Percentiles rank a stretch among this genome's conserved stretches.
phyloP scores from a whole-genome alignment of 768 basidiomycete species.

The Udeniomyces megalosporus region DNA sequence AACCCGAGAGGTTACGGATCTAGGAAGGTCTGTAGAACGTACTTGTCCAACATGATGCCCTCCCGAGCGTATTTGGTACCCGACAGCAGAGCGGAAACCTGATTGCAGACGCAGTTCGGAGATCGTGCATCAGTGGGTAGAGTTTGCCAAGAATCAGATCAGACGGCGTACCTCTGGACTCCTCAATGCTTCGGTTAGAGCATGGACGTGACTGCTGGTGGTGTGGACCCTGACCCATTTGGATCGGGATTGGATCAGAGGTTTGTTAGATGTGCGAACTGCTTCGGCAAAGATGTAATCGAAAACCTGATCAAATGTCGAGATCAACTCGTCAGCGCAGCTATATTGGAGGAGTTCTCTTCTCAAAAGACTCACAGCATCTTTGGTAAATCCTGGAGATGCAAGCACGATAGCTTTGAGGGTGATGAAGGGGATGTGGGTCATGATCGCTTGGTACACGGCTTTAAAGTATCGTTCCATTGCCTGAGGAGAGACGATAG shows the following conservation, averaged over 20 bases:
- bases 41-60: conserved; percentile 81
- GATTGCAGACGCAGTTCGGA: neutral
- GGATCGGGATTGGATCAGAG: conserved; percentile 55
- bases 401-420: conserved; percentile 88
- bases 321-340: neutral
- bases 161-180: conserved; percentile 62
- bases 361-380: conserved; percentile 40
- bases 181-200: conserved; percentile 79
- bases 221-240: conserved; percentile 85
- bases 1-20: conserved; percentile 12
- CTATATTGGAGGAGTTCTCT: no score
- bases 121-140: neutral
- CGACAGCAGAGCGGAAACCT: conserved; percentile 8
- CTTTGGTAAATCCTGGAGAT: conserved; percentile 89
- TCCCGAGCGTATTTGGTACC: conserved; percentile 95
- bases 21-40: conserved; percentile 9
- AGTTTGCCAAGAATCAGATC: conserved; percentile 10
- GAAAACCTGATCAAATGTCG: conserved; percentile 31
- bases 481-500: conserved; percentile 33
- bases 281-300: conserved; percentile 75
- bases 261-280: conserved; percentile 56
- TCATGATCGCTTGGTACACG: conserved; percentile 67
- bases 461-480: conserved; percentile 65
- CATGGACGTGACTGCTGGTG: conserved; percentile 87
- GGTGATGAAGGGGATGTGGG: conserved; percentile 73